A percentile compares a stretch with the other conserved stretches of the same genome.
These are phyloP conservation scores for Schizothecium vesticola DNA, from an alignment of 495 filamentous ascomycete species.

Conservation along the genomic window DNA sequence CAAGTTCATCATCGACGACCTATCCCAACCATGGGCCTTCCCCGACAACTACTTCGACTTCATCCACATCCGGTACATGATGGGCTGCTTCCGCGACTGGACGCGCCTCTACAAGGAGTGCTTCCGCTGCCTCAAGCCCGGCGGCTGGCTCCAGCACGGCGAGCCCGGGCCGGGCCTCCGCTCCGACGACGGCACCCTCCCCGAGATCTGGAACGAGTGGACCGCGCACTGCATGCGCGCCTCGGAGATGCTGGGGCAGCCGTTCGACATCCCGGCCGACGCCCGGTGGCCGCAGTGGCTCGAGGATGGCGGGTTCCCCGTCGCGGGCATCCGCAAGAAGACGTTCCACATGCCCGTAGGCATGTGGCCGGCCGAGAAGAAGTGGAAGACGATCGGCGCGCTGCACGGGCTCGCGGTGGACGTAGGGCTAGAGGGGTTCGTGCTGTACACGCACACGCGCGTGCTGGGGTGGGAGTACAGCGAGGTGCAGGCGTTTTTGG, in stretches of 20 bases:
- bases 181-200: constrained; percentile 36
- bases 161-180: constrained; percentile 20
- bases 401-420: constrained; percentile 27
- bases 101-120: constrained; percentile 32
- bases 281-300: constrained; percentile 38
- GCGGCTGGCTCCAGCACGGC: constrained; percentile 32
- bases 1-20: constrained; percentile 53
- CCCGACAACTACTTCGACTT: constrained; percentile 54
- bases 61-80: constrained; percentile 54
- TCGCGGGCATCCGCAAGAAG: constrained; percentile 43
- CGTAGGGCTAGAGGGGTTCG: constrained; percentile 44
- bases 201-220: constrained; percentile 34
- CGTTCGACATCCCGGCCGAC: constrained; percentile 32
- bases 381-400: constrained; percentile 33
- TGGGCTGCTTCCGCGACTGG: constrained; percentile 54
- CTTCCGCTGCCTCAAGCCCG: constrained; percentile 34
- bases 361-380: constrained; percentile 45
- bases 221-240: constrained; percentile 32
- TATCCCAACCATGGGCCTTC: constrained; percentile 49
- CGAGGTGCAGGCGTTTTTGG: constrained; percentile 39
- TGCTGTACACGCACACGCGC: constrained; percentile 34
- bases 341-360: constrained; percentile 47
- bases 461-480: constrained; percentile 42
- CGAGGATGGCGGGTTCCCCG: constrained; percentile 43
- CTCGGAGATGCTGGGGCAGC: constrained; percentile 16